A percentile compares a stretch with the other conserved stretches of the same genome.
Evolutionary conservation across 192 early-diverging fungal species (phyloP).

Genomic region (Mortierella alpina): DNA sequence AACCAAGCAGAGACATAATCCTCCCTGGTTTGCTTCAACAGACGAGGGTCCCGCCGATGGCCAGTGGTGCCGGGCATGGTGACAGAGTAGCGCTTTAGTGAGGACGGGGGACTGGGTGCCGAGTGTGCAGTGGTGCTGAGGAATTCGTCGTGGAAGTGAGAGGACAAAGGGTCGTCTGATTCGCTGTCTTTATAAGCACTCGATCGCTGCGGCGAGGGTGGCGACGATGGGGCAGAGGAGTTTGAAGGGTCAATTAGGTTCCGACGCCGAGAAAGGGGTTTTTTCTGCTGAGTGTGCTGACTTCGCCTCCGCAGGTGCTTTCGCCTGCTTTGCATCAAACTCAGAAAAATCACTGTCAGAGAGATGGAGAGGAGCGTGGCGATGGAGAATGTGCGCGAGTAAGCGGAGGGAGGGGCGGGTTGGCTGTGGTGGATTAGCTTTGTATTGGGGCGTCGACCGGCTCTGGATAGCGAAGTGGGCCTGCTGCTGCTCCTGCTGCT

Average conservation of each 20-base stretch:
- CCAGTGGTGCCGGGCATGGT: too few relatives aligned
- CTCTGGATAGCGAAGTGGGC: too few relatives aligned
- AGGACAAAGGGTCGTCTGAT: too few relatives aligned
- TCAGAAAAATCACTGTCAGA: slow-evolving; percentile 43
- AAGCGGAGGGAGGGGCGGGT: neutral
- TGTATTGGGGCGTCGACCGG: too few relatives aligned
- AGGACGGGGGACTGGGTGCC: neutral
- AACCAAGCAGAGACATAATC: slow-evolving; percentile 34
- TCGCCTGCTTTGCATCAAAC: slow-evolving; percentile 32
- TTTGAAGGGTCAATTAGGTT: too few relatives aligned
- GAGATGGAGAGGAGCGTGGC: slow-evolving; percentile 44
- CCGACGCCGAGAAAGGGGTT: too few relatives aligned
- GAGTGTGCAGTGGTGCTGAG: neutral
- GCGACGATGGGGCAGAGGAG: too few relatives aligned
- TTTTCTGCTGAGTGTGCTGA: neutral
- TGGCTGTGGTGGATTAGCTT: too few relatives aligned
- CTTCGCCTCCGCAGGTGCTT: slow-evolving; percentile 2
- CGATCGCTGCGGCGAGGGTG: too few relatives aligned
- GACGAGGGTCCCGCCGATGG: neutral
- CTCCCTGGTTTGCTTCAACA: neutral
- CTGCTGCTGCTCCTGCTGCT: neutral
- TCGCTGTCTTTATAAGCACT: too few relatives aligned
- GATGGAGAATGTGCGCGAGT: slow-evolving; percentile 8
- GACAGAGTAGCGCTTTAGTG: neutral
- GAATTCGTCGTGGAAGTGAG: too few relatives aligned